Percentiles rank a stretch among this genome's conserved stretches.
phyloP scores from a whole-genome alignment of 2,329 filamentous ascomycete species.

The Penicillium sp. region DNA sequence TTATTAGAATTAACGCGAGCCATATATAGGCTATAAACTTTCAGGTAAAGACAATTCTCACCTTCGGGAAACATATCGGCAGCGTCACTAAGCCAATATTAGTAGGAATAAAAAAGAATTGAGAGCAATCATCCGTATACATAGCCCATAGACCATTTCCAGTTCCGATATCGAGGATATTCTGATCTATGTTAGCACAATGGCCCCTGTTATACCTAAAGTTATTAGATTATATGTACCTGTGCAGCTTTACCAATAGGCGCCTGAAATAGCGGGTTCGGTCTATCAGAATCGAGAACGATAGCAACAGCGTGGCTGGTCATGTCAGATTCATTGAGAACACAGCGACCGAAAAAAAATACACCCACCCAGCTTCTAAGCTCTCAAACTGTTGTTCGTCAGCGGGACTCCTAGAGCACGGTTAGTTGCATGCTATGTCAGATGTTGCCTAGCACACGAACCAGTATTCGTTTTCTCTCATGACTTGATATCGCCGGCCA shows the following conservation, averaged over 20 bases:
- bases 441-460: too few relatives aligned
- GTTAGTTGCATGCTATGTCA: too few relatives aligned
- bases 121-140: neutral
- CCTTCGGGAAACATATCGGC: conserved; percentile 4
- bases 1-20: too few relatives aligned
- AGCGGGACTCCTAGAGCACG: conserved; percentile 4
- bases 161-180: conserved; percentile 8
- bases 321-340: too few relatives aligned
- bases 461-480: conserved; percentile 4
- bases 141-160: conserved; percentile 10
- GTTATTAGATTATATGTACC: too few relatives aligned
- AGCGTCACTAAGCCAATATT: neutral
- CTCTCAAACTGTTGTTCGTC: conserved; percentile 8
- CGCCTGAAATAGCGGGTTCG: conserved; percentile 7
- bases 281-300: conserved; percentile 1
- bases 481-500: conserved; percentile 3
- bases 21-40: too few relatives aligned
- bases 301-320: conserved; percentile 2
- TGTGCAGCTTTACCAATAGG: neutral
- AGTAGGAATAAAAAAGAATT: neutral
- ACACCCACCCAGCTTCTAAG: conserved; percentile 1
- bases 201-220: neutral
- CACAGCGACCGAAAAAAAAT: too few relatives aligned
- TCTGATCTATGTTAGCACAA: neutral
- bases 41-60: too few relatives aligned